Evolutionary conservation across 2,329 filamentous ascomycete species (phyloP).

Genomic region (Lecanicillium sp.): DNA sequence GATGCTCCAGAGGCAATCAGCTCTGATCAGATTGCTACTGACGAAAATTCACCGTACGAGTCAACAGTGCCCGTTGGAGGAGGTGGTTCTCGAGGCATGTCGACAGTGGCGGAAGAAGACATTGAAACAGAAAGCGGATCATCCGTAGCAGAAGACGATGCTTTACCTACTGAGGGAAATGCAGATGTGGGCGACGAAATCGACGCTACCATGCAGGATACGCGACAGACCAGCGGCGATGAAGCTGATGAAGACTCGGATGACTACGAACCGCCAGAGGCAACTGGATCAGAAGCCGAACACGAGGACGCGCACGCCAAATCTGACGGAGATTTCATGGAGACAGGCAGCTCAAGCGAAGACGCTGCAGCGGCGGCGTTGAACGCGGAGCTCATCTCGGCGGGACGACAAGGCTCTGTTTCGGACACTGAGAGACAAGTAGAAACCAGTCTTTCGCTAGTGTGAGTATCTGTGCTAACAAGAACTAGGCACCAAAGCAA

Average conservation of each 20-base stretch:
- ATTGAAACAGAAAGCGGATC: neutral
- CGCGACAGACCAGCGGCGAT: conserved; percentile 5
- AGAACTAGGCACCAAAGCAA: neutral
- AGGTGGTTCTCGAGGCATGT: neutral
- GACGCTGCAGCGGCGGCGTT: conserved; percentile 5
- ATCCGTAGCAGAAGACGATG: neutral
- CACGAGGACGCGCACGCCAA: too few relatives aligned
- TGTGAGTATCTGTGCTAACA: conserved; percentile 3
- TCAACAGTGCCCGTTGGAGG: too few relatives aligned
- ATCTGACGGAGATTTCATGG: conserved; percentile 1
- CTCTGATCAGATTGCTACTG: conserved; percentile 5
- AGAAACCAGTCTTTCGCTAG: conserved; percentile 11
- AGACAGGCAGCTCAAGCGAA: neutral
- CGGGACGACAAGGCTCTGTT: conserved; percentile 15
- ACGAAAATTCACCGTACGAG: conserved; percentile 2
- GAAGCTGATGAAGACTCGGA: conserved; percentile 30
- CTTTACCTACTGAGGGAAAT: neutral
- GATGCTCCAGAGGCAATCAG: conserved; percentile 2
- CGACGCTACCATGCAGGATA: conserved; percentile 12
- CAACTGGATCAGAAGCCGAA: conserved; percentile 14
- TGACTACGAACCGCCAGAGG: conserved; percentile 48
- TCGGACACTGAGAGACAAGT: conserved; percentile 32
- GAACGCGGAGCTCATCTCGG: conserved; percentile 20
- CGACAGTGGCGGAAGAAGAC: conserved; percentile 2
- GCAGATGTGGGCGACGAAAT: conserved; percentile 1